A percentile compares a stretch with the other conserved stretches of the same genome.
Conservation (phyloP, 495 filamentous ascomycete species). For the Neurospora tetrasperma region DNA sequence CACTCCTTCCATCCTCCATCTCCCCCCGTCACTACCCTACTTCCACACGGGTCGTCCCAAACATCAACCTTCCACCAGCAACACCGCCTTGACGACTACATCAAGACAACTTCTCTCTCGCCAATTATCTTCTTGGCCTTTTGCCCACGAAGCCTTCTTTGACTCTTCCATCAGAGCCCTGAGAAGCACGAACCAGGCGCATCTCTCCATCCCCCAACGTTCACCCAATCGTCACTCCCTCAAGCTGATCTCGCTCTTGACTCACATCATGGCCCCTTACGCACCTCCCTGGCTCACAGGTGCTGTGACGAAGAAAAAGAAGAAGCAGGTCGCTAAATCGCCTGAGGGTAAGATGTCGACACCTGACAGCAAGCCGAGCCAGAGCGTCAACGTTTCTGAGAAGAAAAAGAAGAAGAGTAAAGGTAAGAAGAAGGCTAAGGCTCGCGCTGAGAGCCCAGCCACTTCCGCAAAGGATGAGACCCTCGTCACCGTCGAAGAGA, state of each 20-base stretch:
- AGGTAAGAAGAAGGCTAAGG: neutral
- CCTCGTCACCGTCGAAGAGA: neutral
- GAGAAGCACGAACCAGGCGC: neutral
- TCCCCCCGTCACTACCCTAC: neutral
- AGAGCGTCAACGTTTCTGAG: neutral
- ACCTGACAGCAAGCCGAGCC: neutral
- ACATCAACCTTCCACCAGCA: neutral
- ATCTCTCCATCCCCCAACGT: neutral
- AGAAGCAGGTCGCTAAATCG: neutral
- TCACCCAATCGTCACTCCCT: neutral
- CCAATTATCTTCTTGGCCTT: neutral
- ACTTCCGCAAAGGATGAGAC: neutral
- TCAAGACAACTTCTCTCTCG: neutral
- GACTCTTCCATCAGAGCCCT: neutral
- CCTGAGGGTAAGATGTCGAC: neutral
- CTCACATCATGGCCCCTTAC: neutral
- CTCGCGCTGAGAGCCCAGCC: neutral
- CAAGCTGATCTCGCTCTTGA: neutral
- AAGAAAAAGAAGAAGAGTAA: neutral
- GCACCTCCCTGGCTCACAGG: neutral
- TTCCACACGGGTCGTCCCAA: neutral
- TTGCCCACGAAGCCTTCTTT: neutral
- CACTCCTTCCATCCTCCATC: neutral
- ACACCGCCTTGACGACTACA: neutral
- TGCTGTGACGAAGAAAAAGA: neutral